Base-by-base conservation (phyloP, 768 basidiomycete species). In the Mrakia gelida region DNA sequence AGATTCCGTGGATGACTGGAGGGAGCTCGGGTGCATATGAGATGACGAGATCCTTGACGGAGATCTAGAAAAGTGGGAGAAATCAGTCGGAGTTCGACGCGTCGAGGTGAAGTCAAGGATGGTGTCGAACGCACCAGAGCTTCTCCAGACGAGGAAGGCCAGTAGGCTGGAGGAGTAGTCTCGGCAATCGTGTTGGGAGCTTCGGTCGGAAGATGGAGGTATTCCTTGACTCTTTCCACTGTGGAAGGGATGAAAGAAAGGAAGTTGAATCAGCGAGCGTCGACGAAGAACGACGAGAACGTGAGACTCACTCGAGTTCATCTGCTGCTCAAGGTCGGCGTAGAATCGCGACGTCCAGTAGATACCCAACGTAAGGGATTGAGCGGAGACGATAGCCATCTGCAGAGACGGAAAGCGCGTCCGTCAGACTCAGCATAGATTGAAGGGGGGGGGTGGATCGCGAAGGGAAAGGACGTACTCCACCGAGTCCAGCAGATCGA, bases 21-120 rank as follows among this genome's bases (percentile, higher is more conserved):
- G 94, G 93, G 21, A 95, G 87, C 74, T 94, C 93, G 0, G 92
- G 91, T 0, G 92, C 89, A 83, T 95, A 95, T 83, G 84, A 86
- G 83, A 95, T 86, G 26, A 89, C 89, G 34, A 96, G 85, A 79
- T 94, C 88, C 80, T 94, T 90, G 32, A 79, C 78, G 23, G 73
- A 28, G 67, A 78, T 78, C 68, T 70, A 18, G 28, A 59, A 2
- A 28, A 28, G 5, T n/a, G 13, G 26, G 59, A 28, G 26, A 59
- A 3, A 23, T 13, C 23, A 56, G 59, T 16, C 59, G 28, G 5
- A 23, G 4, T 18, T 10, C 2, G 59, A 54, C 52, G 16, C 28
- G 26, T n/a, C n/a, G n/a, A n/a, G n/a, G n/a, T n/a, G n/a, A n/a
- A n/a, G n/a, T n/a, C n/a, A n/a, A n/a, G n/a, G n/a, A n/a, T n/a